Percentiles rank a stretch among this genome's conserved stretches.
Conservation (phyloP, 2,329 filamentous ascomycete species). For the Tolypocladium nubicola region DNA sequence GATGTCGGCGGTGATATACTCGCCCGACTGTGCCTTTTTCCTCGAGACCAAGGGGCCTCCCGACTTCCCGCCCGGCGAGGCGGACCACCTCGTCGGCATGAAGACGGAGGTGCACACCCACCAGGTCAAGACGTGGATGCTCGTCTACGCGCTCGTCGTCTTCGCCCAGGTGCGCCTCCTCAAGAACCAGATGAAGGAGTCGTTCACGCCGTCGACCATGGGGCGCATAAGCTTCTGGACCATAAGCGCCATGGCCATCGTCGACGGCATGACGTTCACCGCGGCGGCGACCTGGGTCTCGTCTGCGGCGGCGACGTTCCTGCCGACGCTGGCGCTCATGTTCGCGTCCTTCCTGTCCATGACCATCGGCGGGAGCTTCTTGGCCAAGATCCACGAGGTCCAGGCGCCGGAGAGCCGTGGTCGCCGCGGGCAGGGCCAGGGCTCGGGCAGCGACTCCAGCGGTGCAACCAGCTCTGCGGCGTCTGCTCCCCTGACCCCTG, state of each 20-base stretch:
- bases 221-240: slow-evolving; percentile 57
- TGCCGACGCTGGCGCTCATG: slow-evolving; percentile 45
- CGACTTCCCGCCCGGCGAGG: slow-evolving; percentile 36
- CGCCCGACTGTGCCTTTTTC: slow-evolving; percentile 58
- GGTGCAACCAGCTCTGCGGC: slow-evolving; percentile 10
- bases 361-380: slow-evolving; percentile 45
- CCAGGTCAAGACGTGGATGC: slow-evolving; percentile 47
- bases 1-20: slow-evolving; percentile 55
- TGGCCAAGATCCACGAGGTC: slow-evolving; percentile 49
- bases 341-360: slow-evolving; percentile 43
- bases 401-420: slow-evolving; percentile 45
- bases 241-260: slow-evolving; percentile 49
- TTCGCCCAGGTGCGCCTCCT: slow-evolving; percentile 51
- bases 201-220: slow-evolving; percentile 56
- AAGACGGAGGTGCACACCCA: slow-evolving; percentile 51
- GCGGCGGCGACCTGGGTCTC: slow-evolving; percentile 46
- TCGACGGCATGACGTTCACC: slow-evolving; percentile 49
- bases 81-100: slow-evolving; percentile 45
- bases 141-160: slow-evolving; percentile 44
- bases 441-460: slow-evolving; percentile 10
- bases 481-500: slow-evolving; percentile 14
- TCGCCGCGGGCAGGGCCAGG: slow-evolving; percentile 26
- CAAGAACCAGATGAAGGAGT: slow-evolving; percentile 54
- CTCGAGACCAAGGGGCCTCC: slow-evolving; percentile 55
- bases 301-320: slow-evolving; percentile 42